Conservation (phyloP, 2,329 filamentous ascomycete genomes). For the Pseudogymnoascus sp. region DNA sequence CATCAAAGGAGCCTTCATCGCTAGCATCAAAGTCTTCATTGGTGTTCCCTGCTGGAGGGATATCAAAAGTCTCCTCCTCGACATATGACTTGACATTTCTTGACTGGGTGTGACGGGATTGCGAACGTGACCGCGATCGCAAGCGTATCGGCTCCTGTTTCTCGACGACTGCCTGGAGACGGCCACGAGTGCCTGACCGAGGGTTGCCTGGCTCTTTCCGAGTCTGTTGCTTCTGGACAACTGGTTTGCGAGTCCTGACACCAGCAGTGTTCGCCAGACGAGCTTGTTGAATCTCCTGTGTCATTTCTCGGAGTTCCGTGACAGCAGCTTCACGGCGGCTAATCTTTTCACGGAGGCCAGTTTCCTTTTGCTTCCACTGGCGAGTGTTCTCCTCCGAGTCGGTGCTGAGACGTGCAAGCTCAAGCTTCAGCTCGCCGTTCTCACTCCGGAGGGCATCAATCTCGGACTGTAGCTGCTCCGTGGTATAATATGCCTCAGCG, state of each 20-base stretch:
- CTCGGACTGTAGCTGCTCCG: slow-evolving; percentile 37
- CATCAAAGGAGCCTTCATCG: slow-evolving; percentile 9
- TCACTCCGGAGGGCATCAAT: slow-evolving; percentile 33
- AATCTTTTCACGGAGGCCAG: slow-evolving; percentile 34
- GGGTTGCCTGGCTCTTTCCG: background rate
- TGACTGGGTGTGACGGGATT: slow-evolving; percentile 14
- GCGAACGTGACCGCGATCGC: slow-evolving; percentile 9
- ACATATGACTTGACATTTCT: slow-evolving; percentile 32
- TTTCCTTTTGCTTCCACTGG: slow-evolving; percentile 34
- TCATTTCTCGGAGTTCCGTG: slow-evolving; percentile 13
- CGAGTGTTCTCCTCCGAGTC: slow-evolving; percentile 32
- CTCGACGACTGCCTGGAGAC: slow-evolving; percentile 16
- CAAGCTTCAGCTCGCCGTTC: slow-evolving; percentile 24
- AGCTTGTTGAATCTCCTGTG: slow-evolving; percentile 14
- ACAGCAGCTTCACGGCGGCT: slow-evolving; percentile 13
- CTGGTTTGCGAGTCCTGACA: background rate
- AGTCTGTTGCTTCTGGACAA: background rate
- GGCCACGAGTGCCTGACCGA: background rate
- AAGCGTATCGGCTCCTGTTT: slow-evolving; percentile 2
- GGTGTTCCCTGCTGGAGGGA: slow-evolving; percentile 24
- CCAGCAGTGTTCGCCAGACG: background rate
- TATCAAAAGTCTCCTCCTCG: slow-evolving; percentile 37
- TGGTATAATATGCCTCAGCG: slow-evolving; percentile 51
- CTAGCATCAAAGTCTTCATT: background rate
- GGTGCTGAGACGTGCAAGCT: slow-evolving; percentile 32